These are phyloP conservation scores for Tylopilus sp. DNA, from an alignment of 768 basidiomycete species.

Conservation along the genomic window DNA sequence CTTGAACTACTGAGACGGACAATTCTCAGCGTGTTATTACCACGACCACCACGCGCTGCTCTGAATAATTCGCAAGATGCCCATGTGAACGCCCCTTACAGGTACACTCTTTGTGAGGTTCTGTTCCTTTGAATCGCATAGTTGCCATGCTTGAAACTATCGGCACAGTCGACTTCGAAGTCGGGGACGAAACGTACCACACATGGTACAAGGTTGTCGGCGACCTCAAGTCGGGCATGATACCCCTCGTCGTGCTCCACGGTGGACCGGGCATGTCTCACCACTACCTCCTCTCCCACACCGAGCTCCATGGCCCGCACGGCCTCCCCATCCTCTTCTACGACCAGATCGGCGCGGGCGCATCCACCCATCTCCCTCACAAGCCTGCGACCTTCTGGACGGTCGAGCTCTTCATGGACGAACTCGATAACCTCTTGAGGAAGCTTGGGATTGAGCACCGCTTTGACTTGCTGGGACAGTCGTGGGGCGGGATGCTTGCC, in stretches of 20 bases:
- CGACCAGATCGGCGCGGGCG: constrained; percentile 44
- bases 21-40: background rate
- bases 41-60: background rate
- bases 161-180: constrained; percentile 7
- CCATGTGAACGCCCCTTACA: background rate
- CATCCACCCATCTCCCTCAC: constrained; percentile 41
- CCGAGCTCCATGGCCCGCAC: constrained; percentile 26
- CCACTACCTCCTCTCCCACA: constrained; percentile 35
- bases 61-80: background rate
- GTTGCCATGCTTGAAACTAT: constrained; percentile 8
- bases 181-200: background rate
- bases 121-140: background rate
- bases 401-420: constrained; percentile 46
- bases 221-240: constrained; percentile 24
- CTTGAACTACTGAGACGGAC: background rate
- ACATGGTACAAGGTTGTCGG: constrained; percentile 34
- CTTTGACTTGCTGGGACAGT: constrained; percentile 39
- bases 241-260: constrained; percentile 37
- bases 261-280: constrained; percentile 37
- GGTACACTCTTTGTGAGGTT: background rate
- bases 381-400: constrained; percentile 40
- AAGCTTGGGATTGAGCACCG: constrained; percentile 37
- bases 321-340: constrained; percentile 43
- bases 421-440: constrained; percentile 46
- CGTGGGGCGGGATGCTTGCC: constrained; percentile 54